Base-by-base conservation (phyloP, 805 yeast genomes). In the Nematodospora valgi region DNA sequence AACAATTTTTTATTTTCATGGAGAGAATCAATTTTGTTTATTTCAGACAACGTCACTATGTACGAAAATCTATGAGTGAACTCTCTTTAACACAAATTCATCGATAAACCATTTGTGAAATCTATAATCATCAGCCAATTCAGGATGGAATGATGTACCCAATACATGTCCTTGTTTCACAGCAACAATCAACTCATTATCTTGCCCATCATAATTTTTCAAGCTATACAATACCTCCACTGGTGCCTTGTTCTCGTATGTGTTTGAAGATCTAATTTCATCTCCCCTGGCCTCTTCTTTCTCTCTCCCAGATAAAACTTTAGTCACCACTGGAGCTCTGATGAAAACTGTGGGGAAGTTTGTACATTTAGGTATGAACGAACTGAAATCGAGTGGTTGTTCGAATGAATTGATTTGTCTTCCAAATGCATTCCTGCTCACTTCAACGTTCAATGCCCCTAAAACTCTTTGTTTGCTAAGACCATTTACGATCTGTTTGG, bases 131-230 rank as follows among this genome's bases (percentile, higher is more conserved):
- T 53, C 58, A 1, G 80, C 59, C 23, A 85, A 65, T 55, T 85
- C 94, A 0, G 94, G 94, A 53, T 85, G 94, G 56, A 85, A 85
- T 2, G 87, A 78, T 1, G 89, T 84, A 2, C 87, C 91, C 32
- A 84, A 54, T 22, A 76, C 62, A 24, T 68, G 68, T 0, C 82
- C 85, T 52, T 84, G 88, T 47, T 76, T 66, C 5, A 83, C 87
- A 0, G 89, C 93, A 3, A 85, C 91, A 22, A 84, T 70, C 24
- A 74, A 55, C 1, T 62, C 59, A 20, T 51, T 41, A 41, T 56
- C 45, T 24, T 50, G 45, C 15, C 30, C 37, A 17, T 48, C 48
- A 12, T 15, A 31, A 25, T 37, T 32, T 5, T 37, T 26, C 34
- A 75, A 54, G 6, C 57, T 51, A 35, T 68, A 63, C 20, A 78